Evolutionary conservation across 1,284 basidiomycete genomes (phyloP).

Genomic region (Neotropicomus parvogracilis): DNA sequence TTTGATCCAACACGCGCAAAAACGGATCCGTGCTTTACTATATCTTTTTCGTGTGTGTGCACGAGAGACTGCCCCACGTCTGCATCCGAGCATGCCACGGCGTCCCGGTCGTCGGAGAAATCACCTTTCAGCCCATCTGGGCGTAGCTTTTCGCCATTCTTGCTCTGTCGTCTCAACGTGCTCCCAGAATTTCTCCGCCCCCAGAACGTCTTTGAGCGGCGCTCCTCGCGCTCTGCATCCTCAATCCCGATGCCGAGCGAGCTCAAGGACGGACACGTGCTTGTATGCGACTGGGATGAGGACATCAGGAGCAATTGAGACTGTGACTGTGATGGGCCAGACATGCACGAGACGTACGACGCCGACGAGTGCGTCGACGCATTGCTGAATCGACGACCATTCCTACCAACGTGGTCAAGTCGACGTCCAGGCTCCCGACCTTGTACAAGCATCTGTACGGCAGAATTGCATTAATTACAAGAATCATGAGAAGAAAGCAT

Average conservation of each 20-base stretch:
- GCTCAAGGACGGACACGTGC: slow-evolving; percentile 17
- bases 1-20: slow-evolving; percentile 15
- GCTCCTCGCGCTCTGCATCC: slow-evolving; percentile 24
- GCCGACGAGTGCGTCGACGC: slow-evolving; percentile 17
- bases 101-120: not conserved
- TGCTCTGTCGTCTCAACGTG: slow-evolving; percentile 9
- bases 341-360: slow-evolving; percentile 24
- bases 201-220: slow-evolving; percentile 22
- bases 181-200: slow-evolving; percentile 15
- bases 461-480: not conserved
- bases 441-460: slow-evolving; percentile 5
- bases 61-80: not conserved
- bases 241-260: slow-evolving; percentile 27
- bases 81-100: not conserved
- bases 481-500: not conserved
- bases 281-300: slow-evolving; percentile 20
- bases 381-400: slow-evolving; percentile 21
- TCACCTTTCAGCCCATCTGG: not conserved
- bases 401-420: not conserved
- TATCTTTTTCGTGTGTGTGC: slow-evolving; percentile 4
- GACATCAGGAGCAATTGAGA: slow-evolving; percentile 16
- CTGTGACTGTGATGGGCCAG: slow-evolving; percentile 19
- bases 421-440: not conserved
- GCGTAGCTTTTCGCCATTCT: not conserved
- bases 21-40: slow-evolving; percentile 15